Evolutionary conservation across 352 stramenopile species (phyloP), one percentile per base, ranked within the genome.

Genomic region (Phytophthora rubi): DNA sequence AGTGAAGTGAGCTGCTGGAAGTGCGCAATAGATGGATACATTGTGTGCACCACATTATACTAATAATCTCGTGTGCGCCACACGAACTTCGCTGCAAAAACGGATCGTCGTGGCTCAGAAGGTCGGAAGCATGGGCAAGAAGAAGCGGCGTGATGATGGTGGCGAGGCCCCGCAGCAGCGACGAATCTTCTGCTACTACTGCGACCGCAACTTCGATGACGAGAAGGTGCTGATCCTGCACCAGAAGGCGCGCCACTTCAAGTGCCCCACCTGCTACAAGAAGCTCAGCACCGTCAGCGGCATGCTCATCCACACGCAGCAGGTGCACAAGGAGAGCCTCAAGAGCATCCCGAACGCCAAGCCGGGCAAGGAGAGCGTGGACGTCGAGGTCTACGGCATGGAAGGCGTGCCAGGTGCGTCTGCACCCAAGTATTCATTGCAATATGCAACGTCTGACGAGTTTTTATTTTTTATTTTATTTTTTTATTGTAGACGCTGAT

Each of bases 111-210:
- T n/a, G 53, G 10, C 35, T 39, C 16, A 59, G 37, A 65, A 57
- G 51, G 59, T 68, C 59, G 45, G 21, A 47, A 26, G 26, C 42
- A 94, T 94, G 86, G 86, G 86, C 65, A 94, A 94, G 81, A 94
- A 94, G 78, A 94, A 94, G 72, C 83, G 85, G n/a, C 76, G 78
- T 32, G 82, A 91, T 13, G 86, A 94, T 39, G 82, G 53, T n/a
- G 70, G 59, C 32, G 75, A 54, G 13, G 59, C 80, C 60, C 69
- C 77, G 28, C 68, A 76, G 54, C 68, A 65, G 53, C 72, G 80
- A 32, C 89, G 87, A 60, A 95, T 97, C 71, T 97, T 85, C 77
- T 98, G 93, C 82, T 98, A 97, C 77, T 98, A 98, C 81, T 98
- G 93, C 75, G 92, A 97, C 63, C 84, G 93, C 51, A 81, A 88